A percentile compares a stretch with the other conserved stretches of the same genome.
Conservation (phyloP, 495 filamentous ascomycete genomes). For the Letharia columbiana region DNA sequence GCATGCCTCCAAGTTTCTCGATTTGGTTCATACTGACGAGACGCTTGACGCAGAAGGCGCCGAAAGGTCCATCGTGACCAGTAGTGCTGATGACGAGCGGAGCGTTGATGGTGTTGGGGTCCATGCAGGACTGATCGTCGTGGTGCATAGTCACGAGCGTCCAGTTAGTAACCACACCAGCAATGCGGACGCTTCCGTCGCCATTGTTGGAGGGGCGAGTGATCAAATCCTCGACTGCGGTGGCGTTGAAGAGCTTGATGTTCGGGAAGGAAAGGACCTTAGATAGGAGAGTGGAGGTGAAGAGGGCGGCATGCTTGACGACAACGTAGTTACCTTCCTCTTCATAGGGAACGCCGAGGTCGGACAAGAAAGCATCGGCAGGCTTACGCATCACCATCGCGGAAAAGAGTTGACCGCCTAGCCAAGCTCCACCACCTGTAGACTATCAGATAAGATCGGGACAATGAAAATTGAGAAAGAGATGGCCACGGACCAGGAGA, state of each 20-base stretch:
- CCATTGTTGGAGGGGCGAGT: constrained; percentile 46
- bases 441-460: neutral
- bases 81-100: constrained; percentile 79
- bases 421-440: constrained; percentile 75
- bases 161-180: constrained; percentile 92
- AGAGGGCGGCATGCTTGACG: constrained; percentile 86
- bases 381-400: constrained; percentile 94
- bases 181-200: constrained; percentile 54
- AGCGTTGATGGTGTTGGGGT: constrained; percentile 91
- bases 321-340: constrained; percentile 81
- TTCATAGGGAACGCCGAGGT: constrained; percentile 77
- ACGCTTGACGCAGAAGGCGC: constrained; percentile 79
- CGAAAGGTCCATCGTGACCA: constrained; percentile 84
- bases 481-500: constrained; percentile 48
- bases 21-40: constrained; percentile 73
- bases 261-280: constrained; percentile 77
- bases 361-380: constrained; percentile 70
- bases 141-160: constrained; percentile 85
- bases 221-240: constrained; percentile 82
- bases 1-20: constrained; percentile 81
- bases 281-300: constrained; percentile 76
- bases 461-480: neutral
- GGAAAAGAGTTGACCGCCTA: constrained; percentile 84
- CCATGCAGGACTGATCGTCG: constrained; percentile 89
- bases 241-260: constrained; percentile 93